Conservation (phyloP, 1,284 basidiomycete species). For the Megacollybia platyphylla region DNA sequence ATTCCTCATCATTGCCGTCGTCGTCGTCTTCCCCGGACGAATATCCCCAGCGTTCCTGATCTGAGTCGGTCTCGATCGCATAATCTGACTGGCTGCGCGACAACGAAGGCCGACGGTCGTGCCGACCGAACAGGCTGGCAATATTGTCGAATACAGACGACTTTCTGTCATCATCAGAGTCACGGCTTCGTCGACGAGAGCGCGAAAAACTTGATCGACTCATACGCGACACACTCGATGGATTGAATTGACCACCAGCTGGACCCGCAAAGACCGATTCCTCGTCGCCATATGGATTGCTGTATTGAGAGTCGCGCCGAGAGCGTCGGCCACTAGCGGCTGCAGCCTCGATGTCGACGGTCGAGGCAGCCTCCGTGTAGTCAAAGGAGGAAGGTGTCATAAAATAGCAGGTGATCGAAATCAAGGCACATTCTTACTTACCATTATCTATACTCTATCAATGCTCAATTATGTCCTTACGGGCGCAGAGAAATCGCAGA, state of each 20-base stretch:
- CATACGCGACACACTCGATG: constrained; percentile 71
- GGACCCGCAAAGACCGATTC: constrained; percentile 71
- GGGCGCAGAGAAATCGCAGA: background rate
- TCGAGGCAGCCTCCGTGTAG: constrained; percentile 77
- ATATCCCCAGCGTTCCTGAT: constrained; percentile 68
- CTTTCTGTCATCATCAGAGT: constrained; percentile 20
- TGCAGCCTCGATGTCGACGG: constrained; percentile 53
- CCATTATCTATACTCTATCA: no score
- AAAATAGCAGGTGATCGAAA: no score
- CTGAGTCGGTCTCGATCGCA: constrained; percentile 38
- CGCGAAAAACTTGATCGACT: constrained; percentile 41
- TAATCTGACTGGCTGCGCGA: constrained; percentile 49
- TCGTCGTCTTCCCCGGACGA: constrained; percentile 67
- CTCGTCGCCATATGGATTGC: constrained; percentile 40
- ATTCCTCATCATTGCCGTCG: constrained; percentile 27
- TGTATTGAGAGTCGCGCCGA: constrained; percentile 56
- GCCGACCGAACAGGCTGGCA: constrained; percentile 54
- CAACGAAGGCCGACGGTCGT: constrained; percentile 34
- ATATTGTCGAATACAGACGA: constrained; percentile 51
- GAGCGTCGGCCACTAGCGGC: constrained; percentile 32
- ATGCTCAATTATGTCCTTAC: background rate
- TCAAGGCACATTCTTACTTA: no score
- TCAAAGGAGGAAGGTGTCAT: constrained; percentile 25
- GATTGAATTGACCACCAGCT: constrained; percentile 46
- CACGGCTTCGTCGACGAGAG: constrained; percentile 39